Conservation (phyloP, 2,329 filamentous ascomycete species). For the Venturiaceae sp. region DNA sequence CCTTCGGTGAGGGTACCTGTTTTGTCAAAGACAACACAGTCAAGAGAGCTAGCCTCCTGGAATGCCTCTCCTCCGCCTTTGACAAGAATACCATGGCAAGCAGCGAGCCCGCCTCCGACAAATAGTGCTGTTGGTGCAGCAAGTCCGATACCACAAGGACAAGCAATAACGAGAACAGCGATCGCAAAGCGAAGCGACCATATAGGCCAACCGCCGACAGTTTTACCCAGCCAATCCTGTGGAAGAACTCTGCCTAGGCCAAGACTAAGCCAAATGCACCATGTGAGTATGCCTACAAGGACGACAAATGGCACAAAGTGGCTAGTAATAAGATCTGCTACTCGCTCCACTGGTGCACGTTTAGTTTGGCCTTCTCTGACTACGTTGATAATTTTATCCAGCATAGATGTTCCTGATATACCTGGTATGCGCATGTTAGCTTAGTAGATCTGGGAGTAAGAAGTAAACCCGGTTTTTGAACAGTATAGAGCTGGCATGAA, state of each 20-base stretch:
- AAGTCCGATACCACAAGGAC: conserved; percentile 73
- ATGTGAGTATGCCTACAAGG: conserved; percentile 58
- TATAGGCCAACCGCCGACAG: conserved; percentile 54
- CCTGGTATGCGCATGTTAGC: no score
- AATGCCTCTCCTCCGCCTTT: conserved; percentile 81
- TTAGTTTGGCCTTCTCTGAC: conserved; percentile 70
- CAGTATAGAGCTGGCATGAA: no score
- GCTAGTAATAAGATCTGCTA: conserved; percentile 61
- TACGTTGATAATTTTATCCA: conserved; percentile 68
- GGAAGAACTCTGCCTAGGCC: conserved; percentile 51
- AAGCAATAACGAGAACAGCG: conserved; percentile 77
- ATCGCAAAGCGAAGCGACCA: conserved; percentile 79
- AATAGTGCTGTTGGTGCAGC: conserved; percentile 77
- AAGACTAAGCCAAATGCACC: conserved; percentile 60
- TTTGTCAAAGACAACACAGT: conserved; percentile 81
- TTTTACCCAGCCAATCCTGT: conserved; percentile 42
- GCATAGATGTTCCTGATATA: conserved; percentile 64
- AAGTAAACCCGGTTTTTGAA: no score
- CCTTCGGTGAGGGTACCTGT: conserved; percentile 71
- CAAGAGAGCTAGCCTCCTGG: conserved; percentile 68
- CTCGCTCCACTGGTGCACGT: conserved; percentile 64
- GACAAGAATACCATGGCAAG: conserved; percentile 68
- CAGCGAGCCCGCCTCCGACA: conserved; percentile 73
- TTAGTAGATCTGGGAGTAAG: no score
- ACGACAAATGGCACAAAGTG: conserved; percentile 70